Percentiles rank a stretch among this genome's conserved stretches.
These are phyloP conservation scores for Fusarium sp. DNA, from an alignment of 2,329 filamentous ascomycete species.

Conservation along the genomic window DNA sequence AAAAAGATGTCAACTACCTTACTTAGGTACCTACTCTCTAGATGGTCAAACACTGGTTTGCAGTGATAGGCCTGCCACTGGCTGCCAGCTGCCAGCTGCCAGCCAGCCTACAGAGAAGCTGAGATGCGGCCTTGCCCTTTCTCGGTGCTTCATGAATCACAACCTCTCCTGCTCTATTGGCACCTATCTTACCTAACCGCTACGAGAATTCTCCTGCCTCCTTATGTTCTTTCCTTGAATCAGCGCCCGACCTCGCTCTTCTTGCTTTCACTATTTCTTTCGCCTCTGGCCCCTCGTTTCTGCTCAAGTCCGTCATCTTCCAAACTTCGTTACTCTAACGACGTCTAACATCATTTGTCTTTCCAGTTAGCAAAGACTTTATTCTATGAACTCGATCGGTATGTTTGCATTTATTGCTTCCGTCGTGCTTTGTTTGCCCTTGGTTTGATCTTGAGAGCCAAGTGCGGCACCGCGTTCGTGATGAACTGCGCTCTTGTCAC, in stretches of 20 bases:
- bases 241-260: slow-evolving; percentile 5
- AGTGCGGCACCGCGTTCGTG: background rate
- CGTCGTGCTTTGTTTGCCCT: background rate
- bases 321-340: slow-evolving; percentile 29
- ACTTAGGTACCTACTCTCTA: background rate
- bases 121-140: slow-evolving; percentile 4
- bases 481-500: background rate
- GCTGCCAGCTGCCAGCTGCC: slow-evolving; percentile 26
- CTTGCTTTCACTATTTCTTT: slow-evolving; percentile 24
- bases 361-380: slow-evolving; percentile 11
- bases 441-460: background rate
- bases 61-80: slow-evolving; percentile 22
- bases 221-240: slow-evolving; percentile 33
- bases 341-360: slow-evolving; percentile 32
- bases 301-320: slow-evolving; percentile 19
- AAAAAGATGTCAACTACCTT: no score
- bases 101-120: slow-evolving; percentile 22
- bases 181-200: background rate
- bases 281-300: slow-evolving; percentile 25
- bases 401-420: slow-evolving; percentile 9
- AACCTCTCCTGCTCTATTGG: slow-evolving; percentile 5
- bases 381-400: slow-evolving; percentile 31
- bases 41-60: background rate
- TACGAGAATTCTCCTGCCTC: slow-evolving; percentile 5
- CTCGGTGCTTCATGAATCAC: slow-evolving; percentile 37